phyloP scores from a whole-genome alignment of 2,329 filamentous ascomycete species.

The Dactylellina haptotyla region DNA sequence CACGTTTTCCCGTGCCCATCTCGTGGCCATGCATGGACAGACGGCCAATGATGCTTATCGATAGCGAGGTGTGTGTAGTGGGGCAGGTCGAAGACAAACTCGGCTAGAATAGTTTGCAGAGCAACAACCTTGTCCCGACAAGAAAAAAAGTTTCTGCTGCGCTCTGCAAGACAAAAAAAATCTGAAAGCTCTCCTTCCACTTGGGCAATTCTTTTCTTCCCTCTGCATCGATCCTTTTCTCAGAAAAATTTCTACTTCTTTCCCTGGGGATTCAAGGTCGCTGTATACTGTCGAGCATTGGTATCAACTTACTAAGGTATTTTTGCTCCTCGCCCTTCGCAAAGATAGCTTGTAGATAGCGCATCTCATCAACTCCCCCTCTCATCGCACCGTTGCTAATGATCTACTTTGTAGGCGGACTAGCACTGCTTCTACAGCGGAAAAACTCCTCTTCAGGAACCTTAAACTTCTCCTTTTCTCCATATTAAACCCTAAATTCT shows the following conservation, averaged over 20 bases:
- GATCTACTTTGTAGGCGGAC: slow-evolving; percentile 10
- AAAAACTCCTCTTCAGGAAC: slow-evolving; percentile 40
- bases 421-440: slow-evolving; percentile 34
- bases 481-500: neutral
- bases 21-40: too few relatives aligned
- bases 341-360: slow-evolving; percentile 56
- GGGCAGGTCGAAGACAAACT: slow-evolving; percentile 37
- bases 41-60: slow-evolving; percentile 20
- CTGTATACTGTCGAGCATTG: slow-evolving; percentile 43
- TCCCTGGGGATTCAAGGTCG: slow-evolving; percentile 41
- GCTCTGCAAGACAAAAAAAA: slow-evolving; percentile 51
- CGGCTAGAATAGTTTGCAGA: slow-evolving; percentile 33
- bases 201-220: slow-evolving; percentile 11
- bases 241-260: neutral
- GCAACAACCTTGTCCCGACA: slow-evolving; percentile 49
- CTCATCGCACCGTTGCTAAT: slow-evolving; percentile 33
- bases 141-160: slow-evolving; percentile 52
- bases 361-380: slow-evolving; percentile 39
- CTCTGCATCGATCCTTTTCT: slow-evolving; percentile 28
- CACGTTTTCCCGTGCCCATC: too few relatives aligned
- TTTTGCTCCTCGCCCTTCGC: neutral
- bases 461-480: neutral
- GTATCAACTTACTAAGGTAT: slow-evolving; percentile 37
- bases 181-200: slow-evolving; percentile 29
- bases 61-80: slow-evolving; percentile 31